Conservation (phyloP, 148 eudicot genomes). For the Rhododendron ferrugineum region DNA sequence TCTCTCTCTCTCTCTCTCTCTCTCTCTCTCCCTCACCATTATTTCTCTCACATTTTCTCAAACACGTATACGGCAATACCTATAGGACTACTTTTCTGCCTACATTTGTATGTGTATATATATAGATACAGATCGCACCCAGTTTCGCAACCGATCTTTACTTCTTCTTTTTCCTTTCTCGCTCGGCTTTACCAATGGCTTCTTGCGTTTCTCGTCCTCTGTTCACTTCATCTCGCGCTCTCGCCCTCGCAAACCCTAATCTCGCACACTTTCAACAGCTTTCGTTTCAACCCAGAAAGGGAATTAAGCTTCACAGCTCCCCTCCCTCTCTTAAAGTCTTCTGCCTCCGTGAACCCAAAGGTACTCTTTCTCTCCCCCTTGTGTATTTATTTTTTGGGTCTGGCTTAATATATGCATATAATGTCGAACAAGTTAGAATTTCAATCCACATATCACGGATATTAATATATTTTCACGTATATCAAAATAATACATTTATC, state of each 20-base stretch:
- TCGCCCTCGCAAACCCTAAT: constrained; percentile 11
- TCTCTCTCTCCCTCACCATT: neutral
- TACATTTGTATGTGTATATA: neutral
- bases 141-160: neutral
- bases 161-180: neutral
- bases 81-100: neutral
- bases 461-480: too few species aligned
- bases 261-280: constrained; percentile 8
- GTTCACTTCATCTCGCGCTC: constrained; percentile 4
- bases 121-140: neutral
- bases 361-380: constrained; percentile 10
- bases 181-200: constrained; percentile 13
- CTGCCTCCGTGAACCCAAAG: constrained; percentile 22
- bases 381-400: neutral
- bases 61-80: neutral
- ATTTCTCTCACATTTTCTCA: neutral
- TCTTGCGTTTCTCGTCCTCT: constrained; percentile 10
- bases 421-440: neutral
- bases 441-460: neutral
- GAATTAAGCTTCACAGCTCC: constrained; percentile 12
- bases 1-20: neutral
- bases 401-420: neutral
- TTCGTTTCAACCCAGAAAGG: constrained; percentile 12
- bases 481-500: neutral
- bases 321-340: constrained; percentile 9